phyloP scores from a whole-genome alignment of 345 rosid genomes.

The Rhizophora mangle region DNA sequence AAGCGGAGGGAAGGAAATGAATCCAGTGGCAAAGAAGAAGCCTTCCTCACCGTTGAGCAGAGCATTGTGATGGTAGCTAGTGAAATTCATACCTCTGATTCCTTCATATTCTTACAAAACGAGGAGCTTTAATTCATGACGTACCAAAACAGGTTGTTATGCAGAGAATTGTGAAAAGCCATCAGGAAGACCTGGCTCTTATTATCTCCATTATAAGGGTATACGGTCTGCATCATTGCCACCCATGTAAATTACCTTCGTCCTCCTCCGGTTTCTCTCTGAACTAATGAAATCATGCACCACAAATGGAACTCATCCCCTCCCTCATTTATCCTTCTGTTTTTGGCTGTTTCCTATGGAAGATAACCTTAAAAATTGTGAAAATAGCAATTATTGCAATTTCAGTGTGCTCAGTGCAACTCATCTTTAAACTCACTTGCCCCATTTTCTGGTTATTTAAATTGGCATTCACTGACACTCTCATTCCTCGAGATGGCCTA shows the following conservation, averaged over 20 bases:
- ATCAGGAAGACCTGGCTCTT: background rate
- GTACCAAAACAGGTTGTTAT: background rate
- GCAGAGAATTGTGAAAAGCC: background rate
- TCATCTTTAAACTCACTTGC: slow-evolving; percentile 57
- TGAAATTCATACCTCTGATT: too few relatives aligned
- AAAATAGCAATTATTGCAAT: slow-evolving; percentile 57
- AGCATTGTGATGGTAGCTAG: too few relatives aligned
- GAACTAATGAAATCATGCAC: background rate
- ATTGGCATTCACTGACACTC: slow-evolving; percentile 52
- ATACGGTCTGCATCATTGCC: background rate
- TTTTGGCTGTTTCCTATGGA: slow-evolving; percentile 40
- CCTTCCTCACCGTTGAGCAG: too few relatives aligned
- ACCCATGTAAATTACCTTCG: background rate
- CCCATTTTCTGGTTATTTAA: slow-evolving; percentile 83
- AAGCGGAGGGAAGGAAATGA: too few relatives aligned
- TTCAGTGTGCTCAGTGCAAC: slow-evolving; percentile 67
- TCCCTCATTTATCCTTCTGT: slow-evolving; percentile 35
- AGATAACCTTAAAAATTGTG: slow-evolving; percentile 55
- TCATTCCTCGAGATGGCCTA: slow-evolving; percentile 54
- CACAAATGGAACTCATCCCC: slow-evolving; percentile 28
- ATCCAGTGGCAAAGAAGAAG: too few relatives aligned
- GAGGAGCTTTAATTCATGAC: too few relatives aligned
- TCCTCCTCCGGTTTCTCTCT: background rate
- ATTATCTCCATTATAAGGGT: background rate
- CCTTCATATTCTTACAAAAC: too few relatives aligned